Evolutionary conservation across 371 early-diverging fungal species (phyloP).

Genomic region (Saksenaea oblongispora): DNA sequence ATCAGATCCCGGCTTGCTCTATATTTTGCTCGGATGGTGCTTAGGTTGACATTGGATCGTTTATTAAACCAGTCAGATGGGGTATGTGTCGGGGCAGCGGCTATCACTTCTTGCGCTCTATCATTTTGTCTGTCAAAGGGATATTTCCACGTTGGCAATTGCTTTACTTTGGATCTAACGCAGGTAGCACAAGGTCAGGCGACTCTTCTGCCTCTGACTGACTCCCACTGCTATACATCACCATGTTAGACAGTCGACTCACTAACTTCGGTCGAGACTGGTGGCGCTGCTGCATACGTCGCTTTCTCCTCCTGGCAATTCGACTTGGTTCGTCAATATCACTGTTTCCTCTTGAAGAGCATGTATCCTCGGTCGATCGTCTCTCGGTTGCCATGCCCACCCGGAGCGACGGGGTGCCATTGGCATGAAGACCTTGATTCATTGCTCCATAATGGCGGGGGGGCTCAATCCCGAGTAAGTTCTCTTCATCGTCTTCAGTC

Average conservation of each 20-base stretch:
- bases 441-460: background rate
- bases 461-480: background rate
- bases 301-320: background rate
- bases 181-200: slow-evolving; percentile 44
- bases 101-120: slow-evolving; percentile 29
- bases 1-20: slow-evolving; percentile 29
- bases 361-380: background rate
- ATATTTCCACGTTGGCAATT: background rate
- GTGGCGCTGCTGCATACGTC: background rate
- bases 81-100: slow-evolving; percentile 12
- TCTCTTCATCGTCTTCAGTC: background rate
- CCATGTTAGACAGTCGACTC: no score
- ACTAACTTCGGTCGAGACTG: no score
- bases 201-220: slow-evolving; percentile 10
- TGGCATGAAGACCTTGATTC: background rate
- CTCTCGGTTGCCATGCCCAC: background rate
- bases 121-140: background rate
- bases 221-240: no score
- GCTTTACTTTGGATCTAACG: slow-evolving; percentile 46
- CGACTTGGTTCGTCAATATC: slow-evolving; percentile 10
- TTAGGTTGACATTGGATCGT: slow-evolving; percentile 23
- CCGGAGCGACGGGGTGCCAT: background rate
- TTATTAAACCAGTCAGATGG: slow-evolving; percentile 18
- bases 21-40: slow-evolving; percentile 37
- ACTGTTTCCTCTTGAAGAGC: slow-evolving; percentile 1